Conservation (phyloP, 148 eudicot genomes). For the Rhododendron vialii region DNA sequence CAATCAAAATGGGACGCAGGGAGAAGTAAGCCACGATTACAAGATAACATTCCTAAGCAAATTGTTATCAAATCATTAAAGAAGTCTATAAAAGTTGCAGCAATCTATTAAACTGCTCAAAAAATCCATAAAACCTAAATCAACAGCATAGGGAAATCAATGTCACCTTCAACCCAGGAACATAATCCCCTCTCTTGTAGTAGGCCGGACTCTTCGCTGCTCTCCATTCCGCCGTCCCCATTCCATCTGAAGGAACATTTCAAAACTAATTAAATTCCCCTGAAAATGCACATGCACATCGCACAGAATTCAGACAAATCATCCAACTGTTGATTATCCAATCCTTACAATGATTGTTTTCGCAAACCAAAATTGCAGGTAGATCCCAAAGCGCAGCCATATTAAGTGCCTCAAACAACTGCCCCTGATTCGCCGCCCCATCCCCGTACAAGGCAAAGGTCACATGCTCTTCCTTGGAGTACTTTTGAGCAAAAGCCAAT, state of each 20-base stretch:
- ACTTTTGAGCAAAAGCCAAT: slow-evolving; percentile 92
- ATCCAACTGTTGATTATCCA: background rate
- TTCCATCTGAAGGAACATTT: slow-evolving; percentile 58
- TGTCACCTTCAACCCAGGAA: slow-evolving; percentile 88
- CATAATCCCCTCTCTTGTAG: slow-evolving; percentile 97
- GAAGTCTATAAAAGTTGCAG: background rate
- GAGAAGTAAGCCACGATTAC: background rate
- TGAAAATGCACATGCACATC: background rate
- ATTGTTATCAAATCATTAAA: background rate
- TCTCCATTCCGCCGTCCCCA: slow-evolving; percentile 99
- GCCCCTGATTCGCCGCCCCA: slow-evolving; percentile 98
- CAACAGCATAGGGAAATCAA: background rate
- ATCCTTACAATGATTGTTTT: slow-evolving; percentile 81
- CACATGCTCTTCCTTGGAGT: slow-evolving; percentile 68
- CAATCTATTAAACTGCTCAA: background rate
- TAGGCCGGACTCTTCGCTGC: slow-evolving; percentile 94
- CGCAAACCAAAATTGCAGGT: slow-evolving; percentile 93
- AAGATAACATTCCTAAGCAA: slow-evolving; percentile 1
- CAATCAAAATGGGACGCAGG: background rate
- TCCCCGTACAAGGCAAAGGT: slow-evolving; percentile 82
- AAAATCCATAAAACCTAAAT: background rate
- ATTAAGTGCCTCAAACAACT: slow-evolving; percentile 90
- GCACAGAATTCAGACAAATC: background rate
- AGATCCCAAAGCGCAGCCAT: slow-evolving; percentile 98
- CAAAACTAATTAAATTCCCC: slow-evolving; percentile 4